phyloP scores from a whole-genome alignment of 2,329 filamentous ascomycete species.

The Mycosphaerella sp. region DNA sequence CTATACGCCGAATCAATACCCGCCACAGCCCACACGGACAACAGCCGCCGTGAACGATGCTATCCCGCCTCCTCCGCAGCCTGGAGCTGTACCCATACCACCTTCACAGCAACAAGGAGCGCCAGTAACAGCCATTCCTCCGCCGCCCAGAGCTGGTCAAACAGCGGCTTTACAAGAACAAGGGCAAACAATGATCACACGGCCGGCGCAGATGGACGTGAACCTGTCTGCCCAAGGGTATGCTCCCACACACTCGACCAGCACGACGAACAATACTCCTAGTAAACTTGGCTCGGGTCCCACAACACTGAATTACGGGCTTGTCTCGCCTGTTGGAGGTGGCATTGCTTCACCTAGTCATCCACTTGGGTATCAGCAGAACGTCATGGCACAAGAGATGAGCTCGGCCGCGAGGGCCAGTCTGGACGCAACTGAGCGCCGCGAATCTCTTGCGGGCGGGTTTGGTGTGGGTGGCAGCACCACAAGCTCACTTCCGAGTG shows the following conservation, averaged over 20 bases:
- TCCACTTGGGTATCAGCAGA: constrained; percentile 46
- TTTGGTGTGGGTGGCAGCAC: constrained; percentile 24
- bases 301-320: constrained; percentile 37
- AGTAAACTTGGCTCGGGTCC: constrained; percentile 26
- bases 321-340: constrained; percentile 25
- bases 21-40: constrained; percentile 26
- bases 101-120: constrained; percentile 26
- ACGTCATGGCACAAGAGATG: constrained; percentile 40
- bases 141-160: constrained; percentile 39
- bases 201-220: constrained; percentile 39
- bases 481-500: constrained; percentile 6
- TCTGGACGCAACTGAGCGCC: constrained; percentile 27
- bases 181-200: constrained; percentile 24
- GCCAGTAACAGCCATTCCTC: constrained; percentile 32
- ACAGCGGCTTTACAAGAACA: constrained; percentile 6
- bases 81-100: constrained; percentile 39
- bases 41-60: constrained; percentile 21
- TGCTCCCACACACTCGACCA: constrained; percentile 37
- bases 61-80: constrained; percentile 38
- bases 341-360: constrained; percentile 31
- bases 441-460: constrained; percentile 19
- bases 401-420: constrained; percentile 32
- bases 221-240: constrained; percentile 36
- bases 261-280: constrained; percentile 14
- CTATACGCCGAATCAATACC: constrained; percentile 24